Conservation (phyloP, 1,284 basidiomycete genomes). For the Puccinia coronata region DNA sequence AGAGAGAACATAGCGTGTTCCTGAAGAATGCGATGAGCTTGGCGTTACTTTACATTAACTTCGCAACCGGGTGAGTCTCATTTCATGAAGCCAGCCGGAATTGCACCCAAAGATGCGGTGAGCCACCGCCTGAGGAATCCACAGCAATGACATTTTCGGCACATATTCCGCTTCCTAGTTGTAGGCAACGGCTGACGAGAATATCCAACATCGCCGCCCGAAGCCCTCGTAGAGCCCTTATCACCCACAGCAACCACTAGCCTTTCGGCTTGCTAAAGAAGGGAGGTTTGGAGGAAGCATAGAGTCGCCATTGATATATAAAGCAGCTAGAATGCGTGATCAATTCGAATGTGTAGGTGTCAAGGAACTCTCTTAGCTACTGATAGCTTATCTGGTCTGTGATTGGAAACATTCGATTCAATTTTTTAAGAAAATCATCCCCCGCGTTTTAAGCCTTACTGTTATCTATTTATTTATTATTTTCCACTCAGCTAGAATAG, state of each 20-base stretch:
- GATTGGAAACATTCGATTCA: not conserved
- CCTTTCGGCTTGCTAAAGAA: not conserved
- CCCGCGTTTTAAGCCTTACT: slow-evolving; percentile 6
- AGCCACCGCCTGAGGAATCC: slow-evolving; percentile 8
- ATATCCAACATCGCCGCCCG: slow-evolving; percentile 28
- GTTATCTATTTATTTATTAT: not conserved
- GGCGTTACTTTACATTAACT: slow-evolving; percentile 12
- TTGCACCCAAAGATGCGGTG: slow-evolving; percentile 14
- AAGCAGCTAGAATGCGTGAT: slow-evolving; percentile 15
- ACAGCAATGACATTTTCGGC: slow-evolving; percentile 12
- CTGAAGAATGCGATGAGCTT: slow-evolving; percentile 4
- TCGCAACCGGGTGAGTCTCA: not conserved
- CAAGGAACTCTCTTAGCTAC: slow-evolving; percentile 9
- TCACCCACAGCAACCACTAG: slow-evolving; percentile 15
- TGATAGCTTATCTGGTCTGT: slow-evolving; percentile 5
- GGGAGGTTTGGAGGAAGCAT: not conserved
- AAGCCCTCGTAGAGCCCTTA: not conserved
- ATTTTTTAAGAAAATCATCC: not conserved
- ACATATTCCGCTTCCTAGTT: slow-evolving; percentile 4
- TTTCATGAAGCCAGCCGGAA: not conserved
- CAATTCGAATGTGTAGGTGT: not conserved
- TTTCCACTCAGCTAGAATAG: not conserved
- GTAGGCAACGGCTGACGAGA: slow-evolving; percentile 18
- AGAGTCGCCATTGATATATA: slow-evolving; percentile 6
- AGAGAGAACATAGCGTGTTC: not conserved